Evolutionary conservation across 352 stramenopile species (phyloP).

Genomic region (Sclerospora graminicola): DNA sequence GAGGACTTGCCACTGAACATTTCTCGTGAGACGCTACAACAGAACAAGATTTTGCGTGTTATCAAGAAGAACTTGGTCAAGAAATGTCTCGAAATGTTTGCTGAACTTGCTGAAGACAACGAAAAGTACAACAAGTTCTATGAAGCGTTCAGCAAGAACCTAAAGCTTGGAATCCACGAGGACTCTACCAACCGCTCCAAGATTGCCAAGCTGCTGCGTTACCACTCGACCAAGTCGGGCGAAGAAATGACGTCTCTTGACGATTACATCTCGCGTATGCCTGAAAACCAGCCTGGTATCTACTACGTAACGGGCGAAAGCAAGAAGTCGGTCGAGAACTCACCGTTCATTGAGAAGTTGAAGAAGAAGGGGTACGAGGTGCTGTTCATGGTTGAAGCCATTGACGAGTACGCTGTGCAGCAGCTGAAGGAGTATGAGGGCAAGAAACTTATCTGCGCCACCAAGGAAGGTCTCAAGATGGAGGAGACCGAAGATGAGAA

Average conservation of each 20-base stretch:
- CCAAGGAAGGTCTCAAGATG: constrained; percentile 96
- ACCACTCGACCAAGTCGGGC: constrained; percentile 97
- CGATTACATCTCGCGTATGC: constrained; percentile 96
- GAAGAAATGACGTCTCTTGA: constrained; percentile 96
- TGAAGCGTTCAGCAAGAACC: constrained; percentile 99
- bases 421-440: constrained; percentile 99
- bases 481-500: constrained; percentile 96
- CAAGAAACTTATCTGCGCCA: constrained; percentile 99
- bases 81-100: constrained; percentile 99
- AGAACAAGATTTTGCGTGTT: constrained; percentile 99
- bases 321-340: constrained; percentile 98
- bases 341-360: constrained; percentile 99
- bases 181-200: constrained; percentile 98
- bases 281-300: constrained; percentile 96
- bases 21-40: constrained; percentile 98
- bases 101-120: constrained; percentile 95
- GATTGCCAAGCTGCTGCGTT: constrained; percentile 98
- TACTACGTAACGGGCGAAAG: constrained; percentile 99
- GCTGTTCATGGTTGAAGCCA: constrained; percentile 98
- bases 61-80: constrained; percentile 99
- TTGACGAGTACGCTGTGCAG: constrained; percentile 99
- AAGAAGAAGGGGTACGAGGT: constrained; percentile 99
- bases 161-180: constrained; percentile 99
- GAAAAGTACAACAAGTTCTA: constrained; percentile 99
- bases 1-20: constrained; percentile 99